Base-by-base conservation (phyloP, 139 green algal genomes). In the Trebouxia sp. region DNA sequence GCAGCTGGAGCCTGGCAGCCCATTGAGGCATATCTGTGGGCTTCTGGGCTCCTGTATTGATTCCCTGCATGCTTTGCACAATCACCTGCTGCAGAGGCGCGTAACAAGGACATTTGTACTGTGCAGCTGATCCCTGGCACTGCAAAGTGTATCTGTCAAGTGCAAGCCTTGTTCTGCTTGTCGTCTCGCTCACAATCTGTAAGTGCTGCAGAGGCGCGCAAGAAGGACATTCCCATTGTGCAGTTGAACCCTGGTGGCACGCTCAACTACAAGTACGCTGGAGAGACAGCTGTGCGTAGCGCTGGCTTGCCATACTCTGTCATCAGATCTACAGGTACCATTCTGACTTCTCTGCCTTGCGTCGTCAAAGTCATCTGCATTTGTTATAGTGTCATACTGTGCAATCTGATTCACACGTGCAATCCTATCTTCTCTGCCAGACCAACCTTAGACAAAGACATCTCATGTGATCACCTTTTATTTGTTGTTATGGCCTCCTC, bases 231-330 rank as follows among this genome's bases (percentile, higher is more conserved):
- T 77, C 94, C 94, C 69, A 98, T 97, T 51, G 87, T 98, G 30
- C 91, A 95, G 79, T 86, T 97, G 30, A 97, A 97, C 82, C 94
- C 93, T 0, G 90, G 88, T 20, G 92, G 85, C 75, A 87, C 87
- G 0, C 83, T 97, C 9, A 96, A 96, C 85, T 79, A 92, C 82
- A 97, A 97, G 89, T 96, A 95, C 80, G 76, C 72, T 62, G 93
- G 91, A 0, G 92, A 97, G 85, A 85, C 56, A 7, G 91, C 93
- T 0, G 56, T 96, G 66, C 81, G 93, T 1, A 75, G 69, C 41
- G 82, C 69, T 20, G 91, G 92, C 0, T 81, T 95, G 48, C 82
- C 92, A 8, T 98, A 97, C 86, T 82, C 80, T 6, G 83, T 98
- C 45, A 81, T 98, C 38, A 84, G 94, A 38, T 84, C 85, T 28